Evolutionary conservation across 2,329 filamentous ascomycete genomes (phyloP).

Genomic region (Fusarium aywerte): DNA sequence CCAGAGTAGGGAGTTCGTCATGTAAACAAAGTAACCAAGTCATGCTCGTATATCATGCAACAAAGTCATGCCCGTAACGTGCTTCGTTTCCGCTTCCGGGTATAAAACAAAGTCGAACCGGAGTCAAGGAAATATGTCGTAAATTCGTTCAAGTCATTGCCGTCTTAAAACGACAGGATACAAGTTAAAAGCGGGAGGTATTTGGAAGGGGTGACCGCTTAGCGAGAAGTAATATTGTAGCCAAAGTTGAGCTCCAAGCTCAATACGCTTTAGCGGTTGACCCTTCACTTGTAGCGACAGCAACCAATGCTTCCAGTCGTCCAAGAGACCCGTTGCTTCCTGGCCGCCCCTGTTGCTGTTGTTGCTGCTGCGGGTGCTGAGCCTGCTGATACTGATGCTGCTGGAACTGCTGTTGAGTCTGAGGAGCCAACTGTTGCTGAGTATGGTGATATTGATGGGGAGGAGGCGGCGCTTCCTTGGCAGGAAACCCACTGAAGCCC

Average conservation of each 20-base stretch:
- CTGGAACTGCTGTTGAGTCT: slow-evolving; percentile 32
- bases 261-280: slow-evolving; percentile 56
- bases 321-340: slow-evolving; percentile 50
- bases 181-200: not conserved
- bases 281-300: slow-evolving; percentile 58
- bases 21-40: slow-evolving; percentile 4
- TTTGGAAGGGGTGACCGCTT: not conserved
- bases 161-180: slow-evolving; percentile 13
- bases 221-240: not conserved
- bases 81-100: slow-evolving; percentile 35
- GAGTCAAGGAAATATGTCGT: slow-evolving; percentile 35
- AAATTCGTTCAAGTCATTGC: slow-evolving; percentile 43
- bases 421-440: slow-evolving; percentile 9
- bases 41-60: slow-evolving; percentile 42
- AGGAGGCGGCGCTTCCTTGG: slow-evolving; percentile 46
- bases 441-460: slow-evolving; percentile 44
- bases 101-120: slow-evolving; percentile 23
- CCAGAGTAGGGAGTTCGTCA: slow-evolving; percentile 37
- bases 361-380: slow-evolving; percentile 45
- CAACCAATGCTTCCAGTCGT: slow-evolving; percentile 57
- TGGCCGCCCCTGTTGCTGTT: slow-evolving; percentile 47
- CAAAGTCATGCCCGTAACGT: slow-evolving; percentile 35
- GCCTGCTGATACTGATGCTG: slow-evolving; percentile 29
- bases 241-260: not conserved
- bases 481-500: slow-evolving; percentile 63